A percentile compares a stretch with the other conserved stretches of the same genome.
Evolutionary conservation across 768 basidiomycete species (phyloP).

Genomic region (Panaeolus papilionaceus): DNA sequence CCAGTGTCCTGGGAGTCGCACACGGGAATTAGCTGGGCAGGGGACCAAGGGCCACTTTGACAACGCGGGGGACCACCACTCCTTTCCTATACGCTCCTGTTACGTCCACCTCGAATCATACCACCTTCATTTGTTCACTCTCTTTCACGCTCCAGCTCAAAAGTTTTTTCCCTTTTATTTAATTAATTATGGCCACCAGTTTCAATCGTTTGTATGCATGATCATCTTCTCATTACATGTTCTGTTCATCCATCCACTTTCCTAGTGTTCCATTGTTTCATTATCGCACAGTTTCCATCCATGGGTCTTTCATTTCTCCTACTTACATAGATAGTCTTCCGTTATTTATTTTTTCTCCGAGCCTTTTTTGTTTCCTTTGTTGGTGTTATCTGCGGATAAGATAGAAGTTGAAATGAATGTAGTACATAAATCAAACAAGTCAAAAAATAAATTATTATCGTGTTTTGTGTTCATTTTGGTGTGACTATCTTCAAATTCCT

Average conservation of each 20-base stretch:
- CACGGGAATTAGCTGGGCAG: not conserved
- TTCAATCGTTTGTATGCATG: slow-evolving; percentile 11
- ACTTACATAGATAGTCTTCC: not conserved
- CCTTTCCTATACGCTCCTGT: not conserved
- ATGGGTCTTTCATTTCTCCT: not conserved
- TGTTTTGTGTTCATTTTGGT: not conserved
- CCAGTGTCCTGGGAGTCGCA: not conserved
- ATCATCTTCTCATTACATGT: not conserved
- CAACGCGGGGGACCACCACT: not conserved
- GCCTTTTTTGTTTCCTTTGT: not conserved
- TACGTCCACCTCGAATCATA: not conserved
- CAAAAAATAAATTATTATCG: slow-evolving; percentile 6
- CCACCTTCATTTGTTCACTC: not conserved
- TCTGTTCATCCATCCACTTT: not conserved
- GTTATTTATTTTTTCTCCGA: not conserved
- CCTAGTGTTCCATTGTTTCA: not conserved
- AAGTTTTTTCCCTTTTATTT: not conserved
- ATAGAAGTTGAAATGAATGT: not conserved
- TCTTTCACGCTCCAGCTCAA: not conserved
- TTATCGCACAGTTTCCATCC: not conserved
- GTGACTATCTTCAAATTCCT: not conserved
- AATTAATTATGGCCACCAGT: slow-evolving; percentile 9
- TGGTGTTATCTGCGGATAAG: not conserved
- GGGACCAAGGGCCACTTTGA: slow-evolving; percentile 1
- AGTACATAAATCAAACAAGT: slow-evolving; percentile 1